Evolutionary conservation across 1,284 basidiomycete genomes (phyloP), one percentile per base, ranked within the genome.

Genomic region (Tilletia caries): DNA sequence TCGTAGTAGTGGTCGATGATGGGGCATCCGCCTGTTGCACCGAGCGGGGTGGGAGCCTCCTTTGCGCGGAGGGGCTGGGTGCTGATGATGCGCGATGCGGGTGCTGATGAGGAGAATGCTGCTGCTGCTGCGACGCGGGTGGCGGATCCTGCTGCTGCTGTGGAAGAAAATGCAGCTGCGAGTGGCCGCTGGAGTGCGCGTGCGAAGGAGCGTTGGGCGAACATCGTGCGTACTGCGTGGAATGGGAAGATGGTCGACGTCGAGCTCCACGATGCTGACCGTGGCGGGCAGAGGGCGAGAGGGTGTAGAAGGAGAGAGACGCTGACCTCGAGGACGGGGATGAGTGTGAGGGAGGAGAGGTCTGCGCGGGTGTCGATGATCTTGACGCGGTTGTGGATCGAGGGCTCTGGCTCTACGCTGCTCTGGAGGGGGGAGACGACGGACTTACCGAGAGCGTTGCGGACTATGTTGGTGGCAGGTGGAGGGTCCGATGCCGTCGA

Each of bases 1-100:
- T 82, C 80, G 75, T 81, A 78, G 83, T 88, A 87, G 84, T 98
- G 95, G 84, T 99, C 95, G 82, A 98, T 95, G 76, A 99, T 87
- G 46, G 95, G 92, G 85, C 98, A 98, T 90, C 92, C 86, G 67
- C 79, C 77, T 52, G 75, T 73, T 43, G 79, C 76, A 68, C 80
- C 79, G 64, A 77, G 74, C 0, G 76, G 75, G 2, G 68, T 68
- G 18, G 90, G 87, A 80, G 90, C 91, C 85, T 93, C 90, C 85
- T 93, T 88, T 33, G 92, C 92, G 82, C 89, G 91, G 73, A 91
- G 87, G 33, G 92, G 91, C 82, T 88, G 91, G 58, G 90, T 90
- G 52, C 89, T 89, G 72, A 90, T 89, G 78, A 93, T 87, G 79
- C 87, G 88, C 71, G 76, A 76, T 52, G 75, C 79, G 48, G 66